Evolutionary conservation across 2,329 filamentous ascomycete species (phyloP).

Genomic region (Aspergillus phoenicis): DNA sequence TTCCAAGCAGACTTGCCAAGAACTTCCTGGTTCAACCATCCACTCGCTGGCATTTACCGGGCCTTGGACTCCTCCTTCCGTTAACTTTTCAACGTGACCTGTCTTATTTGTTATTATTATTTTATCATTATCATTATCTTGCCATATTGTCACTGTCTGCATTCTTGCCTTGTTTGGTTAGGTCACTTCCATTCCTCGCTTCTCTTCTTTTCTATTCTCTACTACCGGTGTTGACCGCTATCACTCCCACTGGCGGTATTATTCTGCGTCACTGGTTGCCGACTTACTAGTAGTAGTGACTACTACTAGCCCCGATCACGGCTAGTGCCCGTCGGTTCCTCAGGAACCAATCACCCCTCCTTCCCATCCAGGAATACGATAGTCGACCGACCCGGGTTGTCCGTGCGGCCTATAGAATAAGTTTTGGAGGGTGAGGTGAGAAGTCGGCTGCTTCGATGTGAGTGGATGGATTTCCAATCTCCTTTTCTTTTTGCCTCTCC

Average conservation of each 20-base stretch:
- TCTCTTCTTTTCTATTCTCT: not conserved
- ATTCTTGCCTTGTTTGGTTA: not conserved
- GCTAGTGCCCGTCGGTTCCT: constrained; percentile 13
- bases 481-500: not conserved
- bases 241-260: not conserved
- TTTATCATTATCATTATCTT: no score
- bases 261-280: not conserved
- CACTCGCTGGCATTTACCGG: not conserved
- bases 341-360: constrained; percentile 12
- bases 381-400: not conserved
- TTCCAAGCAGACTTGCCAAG: not conserved
- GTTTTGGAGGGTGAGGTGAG: not conserved
- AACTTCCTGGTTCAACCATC: not conserved
- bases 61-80: not conserved
- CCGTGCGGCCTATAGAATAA: not conserved
- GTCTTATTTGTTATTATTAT: not conserved
- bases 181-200: not conserved
- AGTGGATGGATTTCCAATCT: not conserved
- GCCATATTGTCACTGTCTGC: not conserved
- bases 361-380: not conserved
- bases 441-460: not conserved
- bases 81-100: constrained; percentile 1
- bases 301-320: not conserved
- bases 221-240: not conserved
- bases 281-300: not conserved